These are phyloP conservation scores for Linnemannia hyalina DNA, from an alignment of 192 early-diverging fungal genomes.

Conservation along the genomic window DNA sequence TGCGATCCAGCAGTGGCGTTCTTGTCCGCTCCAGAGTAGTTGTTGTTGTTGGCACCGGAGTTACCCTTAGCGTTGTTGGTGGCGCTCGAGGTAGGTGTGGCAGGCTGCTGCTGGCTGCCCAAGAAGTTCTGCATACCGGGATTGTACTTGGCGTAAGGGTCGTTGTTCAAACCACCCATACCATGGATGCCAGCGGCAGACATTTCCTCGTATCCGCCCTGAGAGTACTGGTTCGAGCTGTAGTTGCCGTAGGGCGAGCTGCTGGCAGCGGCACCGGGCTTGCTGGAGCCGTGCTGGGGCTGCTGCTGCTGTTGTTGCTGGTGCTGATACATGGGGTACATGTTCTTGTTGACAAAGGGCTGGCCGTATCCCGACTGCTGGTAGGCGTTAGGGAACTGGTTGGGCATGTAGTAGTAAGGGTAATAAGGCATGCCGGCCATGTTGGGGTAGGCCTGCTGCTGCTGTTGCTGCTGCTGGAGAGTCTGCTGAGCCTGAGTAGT, in stretches of 20 bases:
- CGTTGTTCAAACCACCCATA: slow-evolving; percentile 48
- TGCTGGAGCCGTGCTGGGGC: slow-evolving; percentile 57
- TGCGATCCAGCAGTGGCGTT: slow-evolving; percentile 31
- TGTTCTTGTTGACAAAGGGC: slow-evolving; percentile 92
- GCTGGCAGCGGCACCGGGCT: slow-evolving; percentile 56
- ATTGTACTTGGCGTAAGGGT: slow-evolving; percentile 52
- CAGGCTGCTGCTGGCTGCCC: slow-evolving; percentile 51
- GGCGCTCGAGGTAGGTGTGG: slow-evolving; percentile 33
- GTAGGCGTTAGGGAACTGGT: slow-evolving; percentile 84
- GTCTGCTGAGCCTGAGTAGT: slow-evolving; percentile 62
- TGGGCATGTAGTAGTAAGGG: slow-evolving; percentile 84
- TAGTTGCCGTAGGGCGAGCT: slow-evolving; percentile 58
- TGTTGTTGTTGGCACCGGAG: slow-evolving; percentile 26
- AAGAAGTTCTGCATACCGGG: slow-evolving; percentile 54
- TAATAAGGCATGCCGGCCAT: slow-evolving; percentile 80
- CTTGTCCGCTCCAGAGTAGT: slow-evolving; percentile 46
- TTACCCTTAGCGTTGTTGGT: slow-evolving; percentile 29
- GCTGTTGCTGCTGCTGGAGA: slow-evolving; percentile 65
- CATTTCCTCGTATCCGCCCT: slow-evolving; percentile 50
- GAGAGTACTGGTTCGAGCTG: slow-evolving; percentile 50
- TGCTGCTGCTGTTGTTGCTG: slow-evolving; percentile 55
- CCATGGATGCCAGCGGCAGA: slow-evolving; percentile 48
- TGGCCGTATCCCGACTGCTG: slow-evolving; percentile 88
- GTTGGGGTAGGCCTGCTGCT: slow-evolving; percentile 68
- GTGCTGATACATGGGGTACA: slow-evolving; percentile 89